Base-by-base conservation (phyloP, 805 yeast species). In the Candida ficus region DNA sequence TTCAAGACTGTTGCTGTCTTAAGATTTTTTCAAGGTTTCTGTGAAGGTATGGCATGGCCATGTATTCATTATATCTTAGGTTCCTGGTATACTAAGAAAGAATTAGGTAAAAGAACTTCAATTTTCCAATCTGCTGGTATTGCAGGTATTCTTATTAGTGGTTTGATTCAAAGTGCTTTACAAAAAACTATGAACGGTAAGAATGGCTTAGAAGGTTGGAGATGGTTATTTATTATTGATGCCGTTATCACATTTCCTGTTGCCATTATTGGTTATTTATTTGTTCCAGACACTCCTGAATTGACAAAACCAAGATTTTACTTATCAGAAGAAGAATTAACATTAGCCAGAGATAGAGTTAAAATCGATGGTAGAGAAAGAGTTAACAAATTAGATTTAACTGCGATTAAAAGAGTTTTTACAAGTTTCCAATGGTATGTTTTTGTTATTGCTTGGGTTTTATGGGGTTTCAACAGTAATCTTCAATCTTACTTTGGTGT, bases 11-110 rank as follows among this genome's bases (percentile, higher is more conserved):
- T 43, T 31, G 71, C 71, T 55, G 86, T 72, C 1, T 55, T 77
- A 29, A 61, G 91, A 33, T 81, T 81, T 52, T 67, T 81, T 35
- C 70, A 80, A 36, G 89, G 88, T 11, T 28, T 45, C 2, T 75
- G 76, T 52, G 90, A 83, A 60, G 76, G 81, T 1, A 74, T 78
- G 12, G 68, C 67, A 46, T 67, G 75, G 60, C 77, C 84, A n/a
- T 77, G 76, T 14, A 66, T 73, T 46, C 80, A 76, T 49, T 76
- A 73, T 47, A 57, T 75, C 32, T 66, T 71, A 46, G 84, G 83
- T 12, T 65, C 74, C 20, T 78, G 76, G 75, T 76, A 75, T 56
- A 40, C 66, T 63, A 50, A 76, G 38, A 63, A 65, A 39, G 83
- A 81, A 60, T 64, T 78, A 42, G 66, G 75, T 30, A 66, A 83